A percentile compares a stretch with the other conserved stretches of the same genome.
These are phyloP conservation scores for Stereocaulon alpinum DNA, from an alignment of 495 filamentous ascomycete genomes.

Conservation along the genomic window DNA sequence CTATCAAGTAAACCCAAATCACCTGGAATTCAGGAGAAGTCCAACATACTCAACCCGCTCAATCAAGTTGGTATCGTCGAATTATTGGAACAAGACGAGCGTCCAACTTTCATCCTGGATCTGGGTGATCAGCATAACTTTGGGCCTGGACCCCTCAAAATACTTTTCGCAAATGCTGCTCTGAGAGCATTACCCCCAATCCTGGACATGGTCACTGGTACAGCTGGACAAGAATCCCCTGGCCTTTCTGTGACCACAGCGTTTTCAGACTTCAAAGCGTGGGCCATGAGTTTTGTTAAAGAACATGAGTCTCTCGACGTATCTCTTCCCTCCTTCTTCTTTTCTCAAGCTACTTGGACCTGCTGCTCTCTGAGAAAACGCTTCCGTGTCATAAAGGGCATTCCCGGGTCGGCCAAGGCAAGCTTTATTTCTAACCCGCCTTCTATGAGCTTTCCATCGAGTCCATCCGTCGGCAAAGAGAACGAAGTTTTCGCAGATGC, in stretches of 20 bases:
- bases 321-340: slow-evolving; percentile 39
- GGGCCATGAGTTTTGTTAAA: slow-evolving; percentile 43
- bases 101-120: slow-evolving; percentile 60
- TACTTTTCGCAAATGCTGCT: slow-evolving; percentile 50
- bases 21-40: slow-evolving; percentile 6
- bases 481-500: slow-evolving; percentile 2
- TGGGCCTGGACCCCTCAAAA: slow-evolving; percentile 39
- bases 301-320: slow-evolving; percentile 38
- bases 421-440: slow-evolving; percentile 13
- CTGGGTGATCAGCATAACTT: slow-evolving; percentile 43
- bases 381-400: slow-evolving; percentile 50
- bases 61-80: slow-evolving; percentile 50
- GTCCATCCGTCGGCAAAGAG: slow-evolving; percentile 10
- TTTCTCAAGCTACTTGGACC: slow-evolving; percentile 50
- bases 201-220: slow-evolving; percentile 40
- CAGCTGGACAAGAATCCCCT: slow-evolving; percentile 29
- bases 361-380: slow-evolving; percentile 52
- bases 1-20: slow-evolving; percentile 3
- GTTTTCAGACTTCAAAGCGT: slow-evolving; percentile 50
- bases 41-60: slow-evolving; percentile 28
- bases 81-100: slow-evolving; percentile 54
- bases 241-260: slow-evolving; percentile 28
- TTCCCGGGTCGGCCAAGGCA: slow-evolving; percentile 16
- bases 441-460: slow-evolving; percentile 12
- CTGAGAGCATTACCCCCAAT: slow-evolving; percentile 39